Evolutionary conservation across 2,329 filamentous ascomycete species (phyloP).

Genomic region (Lecanicillium sp.): DNA sequence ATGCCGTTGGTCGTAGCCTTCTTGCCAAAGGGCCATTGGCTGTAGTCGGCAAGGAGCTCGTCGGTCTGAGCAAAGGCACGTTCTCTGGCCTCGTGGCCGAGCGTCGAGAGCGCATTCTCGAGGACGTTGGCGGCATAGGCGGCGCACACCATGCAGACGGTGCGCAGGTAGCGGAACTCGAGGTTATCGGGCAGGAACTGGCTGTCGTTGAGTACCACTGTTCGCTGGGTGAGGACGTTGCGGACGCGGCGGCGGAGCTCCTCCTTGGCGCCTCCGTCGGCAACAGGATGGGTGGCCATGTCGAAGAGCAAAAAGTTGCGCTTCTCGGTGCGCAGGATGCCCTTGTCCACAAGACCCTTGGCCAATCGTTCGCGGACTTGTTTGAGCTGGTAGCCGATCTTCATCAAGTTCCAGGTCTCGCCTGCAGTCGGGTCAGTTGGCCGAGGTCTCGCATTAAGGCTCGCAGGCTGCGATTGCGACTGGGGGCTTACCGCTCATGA

Average conservation of each 20-base stretch:
- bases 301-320: slow-evolving; percentile 99
- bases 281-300: slow-evolving; percentile 98
- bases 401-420: slow-evolving; percentile 99
- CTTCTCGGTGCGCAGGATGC: slow-evolving; percentile 96
- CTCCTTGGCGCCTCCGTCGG: slow-evolving; percentile 93
- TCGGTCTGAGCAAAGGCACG: slow-evolving; percentile 95
- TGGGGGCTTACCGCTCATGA: slow-evolving; percentile 79
- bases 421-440: slow-evolving; percentile 46
- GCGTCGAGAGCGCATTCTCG: slow-evolving; percentile 90
- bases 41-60: slow-evolving; percentile 91
- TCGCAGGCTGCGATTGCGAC: not conserved
- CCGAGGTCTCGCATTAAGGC: slow-evolving; percentile 10
- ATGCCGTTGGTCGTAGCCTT: slow-evolving; percentile 76
- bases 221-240: slow-evolving; percentile 87
- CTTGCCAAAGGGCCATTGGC: slow-evolving; percentile 92
- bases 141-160: slow-evolving; percentile 93
- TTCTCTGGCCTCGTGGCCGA: slow-evolving; percentile 91
- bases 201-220: slow-evolving; percentile 78
- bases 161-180: slow-evolving; percentile 89
- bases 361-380: slow-evolving; percentile 96
- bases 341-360: slow-evolving; percentile 97
- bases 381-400: slow-evolving; percentile 99
- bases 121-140: slow-evolving; percentile 97
- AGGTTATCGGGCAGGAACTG: slow-evolving; percentile 91
- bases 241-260: slow-evolving; percentile 91